Percentiles rank a stretch among this genome's conserved stretches.
Evolutionary conservation across 306 rosid genomes (phyloP).

Genomic region (Neltuma alba): DNA sequence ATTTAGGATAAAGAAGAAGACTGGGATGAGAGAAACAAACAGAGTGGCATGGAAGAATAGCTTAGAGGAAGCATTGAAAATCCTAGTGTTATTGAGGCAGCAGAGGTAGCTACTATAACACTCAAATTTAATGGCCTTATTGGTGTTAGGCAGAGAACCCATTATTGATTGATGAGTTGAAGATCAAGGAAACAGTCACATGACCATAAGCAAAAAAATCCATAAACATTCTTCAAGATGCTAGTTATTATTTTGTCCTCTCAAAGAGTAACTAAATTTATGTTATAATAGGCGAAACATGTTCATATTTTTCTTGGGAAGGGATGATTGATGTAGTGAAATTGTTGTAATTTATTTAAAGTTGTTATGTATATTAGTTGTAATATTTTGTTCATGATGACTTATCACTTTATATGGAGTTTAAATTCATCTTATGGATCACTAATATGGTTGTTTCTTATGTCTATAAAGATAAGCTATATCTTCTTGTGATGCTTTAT

Average conservation of each 20-base stretch:
- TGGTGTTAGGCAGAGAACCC: constrained; percentile 87
- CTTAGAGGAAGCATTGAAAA: constrained; percentile 83
- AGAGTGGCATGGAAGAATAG: constrained; percentile 85
- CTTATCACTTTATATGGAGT: constrained; percentile 7
- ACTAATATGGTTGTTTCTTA: constrained; percentile 24
- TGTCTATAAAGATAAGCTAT: neutral
- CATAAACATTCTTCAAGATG: constrained; percentile 3
- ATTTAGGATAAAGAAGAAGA: constrained; percentile 75
- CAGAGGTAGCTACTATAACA: constrained; percentile 86
- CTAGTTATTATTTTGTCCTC: constrained; percentile 11
- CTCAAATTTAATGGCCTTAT: constrained; percentile 83
- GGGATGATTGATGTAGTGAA: constrained; percentile 71
- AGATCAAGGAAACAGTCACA: too few relatives aligned
- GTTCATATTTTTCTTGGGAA: constrained; percentile 59
- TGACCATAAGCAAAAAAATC: too few relatives aligned
- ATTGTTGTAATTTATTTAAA: constrained; percentile 46
- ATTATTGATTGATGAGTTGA: too few relatives aligned
- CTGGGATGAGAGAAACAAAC: constrained; percentile 59
- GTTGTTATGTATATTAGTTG: constrained; percentile 10
- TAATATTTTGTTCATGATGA: constrained; percentile 4
- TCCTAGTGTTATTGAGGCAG: constrained; percentile 78
- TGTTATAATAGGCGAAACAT: constrained; percentile 52
- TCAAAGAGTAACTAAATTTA: constrained; percentile 22
- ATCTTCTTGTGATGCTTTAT: neutral
- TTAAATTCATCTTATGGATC: neutral